Base-by-base conservation (phyloP, 306 rosid genomes). In the Medicago arabica region DNA sequence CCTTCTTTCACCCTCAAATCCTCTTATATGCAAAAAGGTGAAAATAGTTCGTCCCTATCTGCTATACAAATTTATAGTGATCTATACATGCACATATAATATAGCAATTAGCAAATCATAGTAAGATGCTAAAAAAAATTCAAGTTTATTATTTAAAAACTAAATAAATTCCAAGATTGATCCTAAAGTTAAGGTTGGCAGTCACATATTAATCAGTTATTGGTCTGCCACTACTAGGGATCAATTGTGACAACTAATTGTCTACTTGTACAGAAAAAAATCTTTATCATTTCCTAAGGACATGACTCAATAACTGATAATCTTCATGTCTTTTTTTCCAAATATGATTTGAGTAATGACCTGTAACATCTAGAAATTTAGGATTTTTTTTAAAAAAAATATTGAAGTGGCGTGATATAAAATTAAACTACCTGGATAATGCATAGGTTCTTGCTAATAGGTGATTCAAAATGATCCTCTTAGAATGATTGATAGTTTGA, bases 211-310 rank as follows among this genome's bases (percentile, higher is more conserved):
- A 44, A 83, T 17, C 39, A 13, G 63, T 34, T 76, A 54, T 77
- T 82, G 70, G 82, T 77, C 79, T 71, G 67, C 71, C 82, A 71
- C 85, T 55, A 38, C 49, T n/a, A 43, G 2, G 25, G n/a, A 23
- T 64, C 31, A 67, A 38, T 57, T 71, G 55, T 74, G 51, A 47
- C 63, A 74, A 73, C 58, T 51, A 71, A 69, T 76, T 61, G 9
- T 64, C 36, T 57, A 39, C 18, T 19, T 43, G 36, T 23, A 46
- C 36, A 74, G 10, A 19, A 61, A 79, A 80, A 79, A 75, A 44
- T 49, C 49, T 50, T 59, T 41, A 28, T 51, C 16, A 61, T 69
- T 47, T 69, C 23, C 54, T 61, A 7, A 62, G 31, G 75, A 21
- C 25, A 78, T 43, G 12, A 53, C 69, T 63, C 63, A 43, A 74